Percentiles rank a stretch among this genome's conserved stretches.
phyloP scores from a whole-genome alignment of 2,329 filamentous ascomycete genomes.

The Pseudogymnoascus sp. region DNA sequence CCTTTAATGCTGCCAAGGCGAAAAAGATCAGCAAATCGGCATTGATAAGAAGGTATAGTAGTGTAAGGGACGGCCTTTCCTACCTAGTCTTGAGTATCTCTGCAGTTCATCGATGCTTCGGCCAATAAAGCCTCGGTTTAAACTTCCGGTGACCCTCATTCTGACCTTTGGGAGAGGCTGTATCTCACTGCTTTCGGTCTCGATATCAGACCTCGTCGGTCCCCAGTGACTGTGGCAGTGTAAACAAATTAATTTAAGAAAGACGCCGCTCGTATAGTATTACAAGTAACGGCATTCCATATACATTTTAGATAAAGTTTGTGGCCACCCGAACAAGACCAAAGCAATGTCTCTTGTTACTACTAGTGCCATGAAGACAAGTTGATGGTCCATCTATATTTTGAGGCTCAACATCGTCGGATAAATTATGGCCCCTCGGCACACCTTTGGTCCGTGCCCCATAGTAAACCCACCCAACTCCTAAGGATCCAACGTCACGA shows the following conservation, averaged over 20 bases:
- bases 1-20: constrained; percentile 50
- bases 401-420: neutral
- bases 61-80: constrained; percentile 8
- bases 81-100: constrained; percentile 51
- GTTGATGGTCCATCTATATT: neutral
- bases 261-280: neutral
- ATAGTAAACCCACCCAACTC: neutral
- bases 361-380: neutral
- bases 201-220: neutral
- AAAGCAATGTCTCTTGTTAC: neutral
- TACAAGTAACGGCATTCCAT: neutral
- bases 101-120: constrained; percentile 56
- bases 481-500: too few species aligned
- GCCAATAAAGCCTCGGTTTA: constrained; percentile 49
- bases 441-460: neutral
- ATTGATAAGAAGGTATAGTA: neutral
- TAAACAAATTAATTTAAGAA: neutral
- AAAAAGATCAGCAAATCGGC: constrained; percentile 13
- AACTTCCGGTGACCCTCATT: constrained; percentile 44
- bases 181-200: neutral
- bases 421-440: neutral
- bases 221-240: neutral
- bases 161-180: constrained; percentile 15
- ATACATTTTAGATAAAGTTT: neutral
- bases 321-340: neutral